Conservation (phyloP, 495 filamentous ascomycete species). For the Articulospora tetracladia region DNA sequence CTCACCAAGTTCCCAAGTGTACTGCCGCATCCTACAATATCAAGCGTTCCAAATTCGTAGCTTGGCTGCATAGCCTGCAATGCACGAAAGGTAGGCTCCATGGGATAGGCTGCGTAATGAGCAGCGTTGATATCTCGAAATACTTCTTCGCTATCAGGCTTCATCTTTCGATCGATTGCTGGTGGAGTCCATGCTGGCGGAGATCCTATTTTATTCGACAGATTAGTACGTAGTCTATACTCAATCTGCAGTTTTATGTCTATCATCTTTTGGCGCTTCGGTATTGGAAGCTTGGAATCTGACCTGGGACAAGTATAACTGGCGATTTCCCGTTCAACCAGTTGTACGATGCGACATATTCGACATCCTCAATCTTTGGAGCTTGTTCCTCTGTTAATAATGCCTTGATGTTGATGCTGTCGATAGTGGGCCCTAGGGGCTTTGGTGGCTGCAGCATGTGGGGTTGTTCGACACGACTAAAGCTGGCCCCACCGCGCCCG, state of each 20-base stretch:
- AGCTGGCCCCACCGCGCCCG: background rate
- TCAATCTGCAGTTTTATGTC: background rate
- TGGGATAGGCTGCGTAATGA: slow-evolving; percentile 47
- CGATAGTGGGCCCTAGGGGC: slow-evolving; percentile 14
- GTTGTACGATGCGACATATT: slow-evolving; percentile 52
- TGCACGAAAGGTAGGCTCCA: slow-evolving; percentile 53
- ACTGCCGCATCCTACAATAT: slow-evolving; percentile 59
- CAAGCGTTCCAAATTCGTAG: slow-evolving; percentile 37
- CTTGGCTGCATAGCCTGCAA: slow-evolving; percentile 33
- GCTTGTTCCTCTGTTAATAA: slow-evolving; percentile 2
- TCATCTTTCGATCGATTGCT: slow-evolving; percentile 21
- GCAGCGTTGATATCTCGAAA: slow-evolving; percentile 63
- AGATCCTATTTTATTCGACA: slow-evolving; percentile 12
- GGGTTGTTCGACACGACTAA: background rate
- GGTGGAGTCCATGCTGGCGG: slow-evolving; percentile 58
- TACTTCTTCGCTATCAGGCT: slow-evolving; percentile 44
- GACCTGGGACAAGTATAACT: slow-evolving; percentile 37
- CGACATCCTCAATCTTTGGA: slow-evolving; percentile 16
- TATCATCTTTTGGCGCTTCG: background rate
- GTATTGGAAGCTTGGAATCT: background rate
- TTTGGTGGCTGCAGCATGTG: background rate
- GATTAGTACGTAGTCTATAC: slow-evolving; percentile 34
- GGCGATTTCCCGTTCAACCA: slow-evolving; percentile 37
- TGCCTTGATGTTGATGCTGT: slow-evolving; percentile 13
- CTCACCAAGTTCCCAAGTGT: slow-evolving; percentile 47